Conservation (phyloP, 768 basidiomycete species). For the Russula ochroleuca region DNA sequence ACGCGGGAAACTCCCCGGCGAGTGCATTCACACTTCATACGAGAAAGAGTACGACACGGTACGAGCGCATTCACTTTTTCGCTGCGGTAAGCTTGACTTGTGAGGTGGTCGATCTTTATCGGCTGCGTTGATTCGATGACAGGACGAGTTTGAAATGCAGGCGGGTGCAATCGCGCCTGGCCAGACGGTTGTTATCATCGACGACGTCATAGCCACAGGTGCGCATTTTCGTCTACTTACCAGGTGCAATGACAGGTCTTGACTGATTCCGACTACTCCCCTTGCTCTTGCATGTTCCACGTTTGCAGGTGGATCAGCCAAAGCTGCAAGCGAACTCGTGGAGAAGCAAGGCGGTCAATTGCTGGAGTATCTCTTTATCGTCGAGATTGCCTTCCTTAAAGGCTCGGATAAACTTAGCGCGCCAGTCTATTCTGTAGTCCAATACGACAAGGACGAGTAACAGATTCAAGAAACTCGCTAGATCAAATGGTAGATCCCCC, state of each 20-base stretch:
- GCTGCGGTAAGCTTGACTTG: neutral
- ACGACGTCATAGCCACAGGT: slow-evolving; percentile 97
- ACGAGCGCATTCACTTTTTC: slow-evolving; percentile 30
- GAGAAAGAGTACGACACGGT: slow-evolving; percentile 93
- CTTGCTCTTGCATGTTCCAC: neutral
- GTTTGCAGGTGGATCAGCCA: slow-evolving; percentile 79
- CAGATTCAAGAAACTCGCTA: neutral
- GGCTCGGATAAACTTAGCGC: slow-evolving; percentile 77
- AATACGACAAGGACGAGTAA: slow-evolving; percentile 68
- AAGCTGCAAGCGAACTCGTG: slow-evolving; percentile 87
- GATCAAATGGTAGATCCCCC: neutral
- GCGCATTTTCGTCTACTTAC: slow-evolving; percentile 22
- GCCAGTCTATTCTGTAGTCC: slow-evolving; percentile 83
- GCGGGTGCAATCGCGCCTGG: slow-evolving; percentile 76
- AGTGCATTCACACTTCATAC: slow-evolving; percentile 68
- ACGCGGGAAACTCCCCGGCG: slow-evolving; percentile 89
- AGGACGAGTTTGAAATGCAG: slow-evolving; percentile 98
- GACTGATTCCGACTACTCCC: too few relatives aligned
- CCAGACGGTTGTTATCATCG: slow-evolving; percentile 81
- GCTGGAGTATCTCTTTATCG: slow-evolving; percentile 91
- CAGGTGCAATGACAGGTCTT: neutral
- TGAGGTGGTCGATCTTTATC: neutral
- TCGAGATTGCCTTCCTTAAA: slow-evolving; percentile 74
- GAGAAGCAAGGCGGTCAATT: slow-evolving; percentile 77
- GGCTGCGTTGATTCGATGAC: neutral